A percentile compares a stretch with the other conserved stretches of the same genome.
Conservation (phyloP, 1,284 basidiomycete genomes). For the Dichomitus squalens region DNA sequence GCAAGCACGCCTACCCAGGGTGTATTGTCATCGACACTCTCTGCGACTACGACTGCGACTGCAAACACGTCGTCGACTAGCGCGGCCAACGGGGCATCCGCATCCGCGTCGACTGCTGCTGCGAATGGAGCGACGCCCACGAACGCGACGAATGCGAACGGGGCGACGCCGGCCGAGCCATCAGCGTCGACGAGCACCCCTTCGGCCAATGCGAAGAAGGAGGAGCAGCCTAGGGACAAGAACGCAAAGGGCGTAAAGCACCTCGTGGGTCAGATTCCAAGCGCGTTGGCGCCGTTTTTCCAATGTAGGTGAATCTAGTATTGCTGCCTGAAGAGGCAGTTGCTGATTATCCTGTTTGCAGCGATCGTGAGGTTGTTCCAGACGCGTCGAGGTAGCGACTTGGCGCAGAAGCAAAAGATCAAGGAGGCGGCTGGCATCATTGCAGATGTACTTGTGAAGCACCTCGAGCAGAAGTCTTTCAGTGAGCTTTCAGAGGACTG, state of each 20-base stretch:
- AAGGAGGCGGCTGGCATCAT: conserved; percentile 68
- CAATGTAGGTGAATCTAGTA: conserved; percentile 60
- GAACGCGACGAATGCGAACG: conserved; percentile 6
- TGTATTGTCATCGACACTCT: conserved; percentile 8
- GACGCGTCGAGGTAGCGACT: conserved; percentile 78
- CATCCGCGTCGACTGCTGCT: conserved; percentile 10
- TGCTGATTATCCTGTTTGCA: conserved; percentile 31
- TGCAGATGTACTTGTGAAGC: conserved; percentile 73
- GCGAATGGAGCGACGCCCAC: conserved; percentile 10
- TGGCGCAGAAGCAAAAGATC: conserved; percentile 80
- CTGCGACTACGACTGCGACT: neutral
- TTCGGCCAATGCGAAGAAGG: conserved; percentile 31
- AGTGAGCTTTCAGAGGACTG: conserved; percentile 43
- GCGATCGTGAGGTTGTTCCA: conserved; percentile 89
- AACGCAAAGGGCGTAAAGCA: conserved; percentile 85
- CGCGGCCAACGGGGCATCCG: neutral
- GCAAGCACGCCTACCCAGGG: conserved; percentile 35
- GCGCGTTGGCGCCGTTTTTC: conserved; percentile 83
- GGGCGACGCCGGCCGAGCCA: conserved; percentile 5
- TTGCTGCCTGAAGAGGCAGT: conserved; percentile 2
- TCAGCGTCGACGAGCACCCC: neutral
- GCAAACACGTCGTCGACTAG: neutral
- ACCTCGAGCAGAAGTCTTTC: conserved; percentile 62
- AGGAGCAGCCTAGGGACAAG: conserved; percentile 51
- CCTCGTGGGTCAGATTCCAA: conserved; percentile 80